A percentile compares a stretch with the other conserved stretches of the same genome.
These are phyloP conservation scores for Diaporthe sp. DNA, from an alignment of 2,329 filamentous ascomycete species.

Conservation along the genomic window DNA sequence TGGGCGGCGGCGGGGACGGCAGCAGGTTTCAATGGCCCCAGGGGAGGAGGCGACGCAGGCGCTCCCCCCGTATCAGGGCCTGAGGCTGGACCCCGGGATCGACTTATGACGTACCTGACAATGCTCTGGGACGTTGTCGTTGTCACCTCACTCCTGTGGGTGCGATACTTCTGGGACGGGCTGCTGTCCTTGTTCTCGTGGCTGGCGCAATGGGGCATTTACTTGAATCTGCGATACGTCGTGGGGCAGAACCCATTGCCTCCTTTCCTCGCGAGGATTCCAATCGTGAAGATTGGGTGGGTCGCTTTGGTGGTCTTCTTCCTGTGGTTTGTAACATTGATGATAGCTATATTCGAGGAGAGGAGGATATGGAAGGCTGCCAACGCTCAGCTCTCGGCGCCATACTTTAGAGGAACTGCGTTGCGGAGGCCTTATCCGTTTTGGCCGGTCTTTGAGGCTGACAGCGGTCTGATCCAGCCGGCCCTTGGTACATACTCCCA, in stretches of 20 bases:
- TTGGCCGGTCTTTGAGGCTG: slow-evolving; percentile 41
- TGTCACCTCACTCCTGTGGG: not conserved
- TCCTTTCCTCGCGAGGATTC: not conserved
- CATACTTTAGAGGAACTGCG: slow-evolving; percentile 41
- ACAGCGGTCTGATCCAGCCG: slow-evolving; percentile 40
- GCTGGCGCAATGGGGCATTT: not conserved
- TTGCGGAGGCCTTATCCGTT: slow-evolving; percentile 39
- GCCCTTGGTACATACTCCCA: slow-evolving; percentile 28
- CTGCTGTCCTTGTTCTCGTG: not conserved
- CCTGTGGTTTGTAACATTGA: slow-evolving; percentile 31
- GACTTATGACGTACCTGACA: not conserved
- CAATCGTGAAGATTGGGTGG: not conserved
- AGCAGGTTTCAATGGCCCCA: not conserved
- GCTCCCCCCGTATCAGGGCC: not conserved
- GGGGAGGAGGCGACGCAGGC: not conserved
- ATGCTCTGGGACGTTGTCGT: not conserved
- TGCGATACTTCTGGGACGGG: not conserved
- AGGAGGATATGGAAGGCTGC: slow-evolving; percentile 42
- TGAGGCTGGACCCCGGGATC: not conserved
- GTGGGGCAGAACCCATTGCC: not conserved
- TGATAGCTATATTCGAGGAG: slow-evolving; percentile 43
- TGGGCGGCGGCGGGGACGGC: not conserved
- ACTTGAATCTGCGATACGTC: not conserved
- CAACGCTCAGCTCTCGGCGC: slow-evolving; percentile 41
- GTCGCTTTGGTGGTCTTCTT: slow-evolving; percentile 29